phyloP scores from a whole-genome alignment of 306 rosid genomes.

The Castanopsis chinensis region DNA sequence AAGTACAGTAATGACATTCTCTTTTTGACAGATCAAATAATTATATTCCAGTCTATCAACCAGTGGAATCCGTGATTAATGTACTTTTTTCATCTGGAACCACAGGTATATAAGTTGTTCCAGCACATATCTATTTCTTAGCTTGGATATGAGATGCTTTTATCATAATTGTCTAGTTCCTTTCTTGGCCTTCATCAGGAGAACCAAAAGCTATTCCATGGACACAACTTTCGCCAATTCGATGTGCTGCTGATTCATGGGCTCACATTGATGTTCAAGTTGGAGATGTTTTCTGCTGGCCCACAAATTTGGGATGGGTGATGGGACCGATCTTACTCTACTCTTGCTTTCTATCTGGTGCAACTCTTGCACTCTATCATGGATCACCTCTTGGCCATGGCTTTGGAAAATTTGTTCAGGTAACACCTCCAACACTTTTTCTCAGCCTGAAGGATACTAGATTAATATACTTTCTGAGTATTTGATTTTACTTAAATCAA shows the following conservation, averaged over 20 bases:
- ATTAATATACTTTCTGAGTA: neutral
- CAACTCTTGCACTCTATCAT: conserved; percentile 91
- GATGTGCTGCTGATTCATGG: conserved; percentile 79
- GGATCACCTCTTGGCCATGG: conserved; percentile 89
- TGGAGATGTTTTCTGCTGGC: conserved; percentile 81
- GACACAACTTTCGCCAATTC: conserved; percentile 87
- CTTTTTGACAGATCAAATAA: neutral
- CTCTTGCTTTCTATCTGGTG: conserved; percentile 68
- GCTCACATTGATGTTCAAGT: conserved; percentile 53
- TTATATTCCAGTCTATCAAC: conserved; percentile 56
- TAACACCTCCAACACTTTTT: conserved; percentile 29
- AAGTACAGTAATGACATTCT: neutral
- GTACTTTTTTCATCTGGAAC: conserved; percentile 97
- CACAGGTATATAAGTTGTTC: conserved; percentile 56
- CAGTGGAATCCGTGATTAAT: conserved; percentile 63
- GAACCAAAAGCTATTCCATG: conserved; percentile 97
- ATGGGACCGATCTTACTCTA: conserved; percentile 75
- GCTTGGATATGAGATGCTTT: neutral
- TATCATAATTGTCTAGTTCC: conserved; percentile 16
- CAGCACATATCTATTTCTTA: neutral
- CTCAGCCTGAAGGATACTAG: neutral
- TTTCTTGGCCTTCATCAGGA: conserved; percentile 41
- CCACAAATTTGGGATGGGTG: conserved; percentile 94
- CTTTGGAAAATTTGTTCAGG: conserved; percentile 93
- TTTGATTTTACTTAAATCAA: neutral